Evolutionary conservation across 2,329 filamentous ascomycete genomes (phyloP).

Genomic region (Davidsoniella eucalypti): DNA sequence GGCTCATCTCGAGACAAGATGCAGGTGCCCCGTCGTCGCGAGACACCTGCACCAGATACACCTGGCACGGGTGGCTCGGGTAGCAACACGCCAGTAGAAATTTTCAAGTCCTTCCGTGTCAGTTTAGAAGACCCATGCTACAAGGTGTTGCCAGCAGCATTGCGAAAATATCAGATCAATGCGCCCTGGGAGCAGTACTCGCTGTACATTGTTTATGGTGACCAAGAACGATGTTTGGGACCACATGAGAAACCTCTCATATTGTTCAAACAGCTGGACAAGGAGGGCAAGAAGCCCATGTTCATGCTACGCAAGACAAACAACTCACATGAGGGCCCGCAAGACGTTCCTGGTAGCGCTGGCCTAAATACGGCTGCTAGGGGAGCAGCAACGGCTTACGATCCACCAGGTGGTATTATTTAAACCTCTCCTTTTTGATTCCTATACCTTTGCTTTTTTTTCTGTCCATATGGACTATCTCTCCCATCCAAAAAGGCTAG

Average conservation of each 20-base stretch:
- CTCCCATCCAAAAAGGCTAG: background rate
- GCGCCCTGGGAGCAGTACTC: conserved; percentile 96
- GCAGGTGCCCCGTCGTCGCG: conserved; percentile 36
- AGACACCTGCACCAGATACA: conserved; percentile 46
- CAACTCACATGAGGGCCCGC: conserved; percentile 28
- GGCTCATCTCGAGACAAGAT: conserved; percentile 22
- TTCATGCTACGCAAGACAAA: conserved; percentile 78
- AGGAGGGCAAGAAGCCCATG: conserved; percentile 96
- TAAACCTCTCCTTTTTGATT: conserved; percentile 17
- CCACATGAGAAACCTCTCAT: conserved; percentile 89
- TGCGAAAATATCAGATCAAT: conserved; percentile 97
- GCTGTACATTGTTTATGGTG: conserved; percentile 95
- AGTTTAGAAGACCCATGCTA: conserved; percentile 97
- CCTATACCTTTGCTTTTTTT: background rate
- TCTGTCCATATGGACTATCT: background rate
- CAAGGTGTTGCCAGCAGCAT: conserved; percentile 85
- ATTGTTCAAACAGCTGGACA: conserved; percentile 91
- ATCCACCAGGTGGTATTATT: conserved; percentile 45
- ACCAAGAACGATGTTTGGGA: conserved; percentile 85
- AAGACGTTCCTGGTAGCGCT: conserved; percentile 35
- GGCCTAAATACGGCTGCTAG: conserved; percentile 30
- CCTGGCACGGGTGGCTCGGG: conserved; percentile 25
- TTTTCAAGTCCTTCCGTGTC: conserved; percentile 97
- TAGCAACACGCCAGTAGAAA: conserved; percentile 58
- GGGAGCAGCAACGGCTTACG: conserved; percentile 32